phyloP scores from a whole-genome alignment of 306 rosid species.

The Dicorynia guianensis region DNA sequence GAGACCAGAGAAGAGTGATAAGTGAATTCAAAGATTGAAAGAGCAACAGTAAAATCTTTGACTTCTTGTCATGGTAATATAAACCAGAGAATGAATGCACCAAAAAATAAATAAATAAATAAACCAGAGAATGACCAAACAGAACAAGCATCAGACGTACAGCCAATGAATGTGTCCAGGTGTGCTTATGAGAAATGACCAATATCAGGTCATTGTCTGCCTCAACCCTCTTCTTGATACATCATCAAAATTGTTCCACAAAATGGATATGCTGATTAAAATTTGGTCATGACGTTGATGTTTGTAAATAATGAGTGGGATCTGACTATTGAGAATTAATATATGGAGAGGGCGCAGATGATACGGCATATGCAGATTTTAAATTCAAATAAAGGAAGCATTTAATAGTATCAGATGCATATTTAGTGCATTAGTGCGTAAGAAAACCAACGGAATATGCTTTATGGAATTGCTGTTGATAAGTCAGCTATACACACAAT shows the following conservation, averaged over 20 bases:
- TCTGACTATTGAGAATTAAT: slow-evolving; percentile 63
- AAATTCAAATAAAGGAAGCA: background rate
- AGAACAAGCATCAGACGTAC: slow-evolving; percentile 33
- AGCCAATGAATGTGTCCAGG: slow-evolving; percentile 53
- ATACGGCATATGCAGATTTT: slow-evolving; percentile 35
- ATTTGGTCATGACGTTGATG: slow-evolving; percentile 54
- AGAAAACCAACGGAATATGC: slow-evolving; percentile 46
- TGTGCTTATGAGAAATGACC: slow-evolving; percentile 47
- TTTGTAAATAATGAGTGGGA: slow-evolving; percentile 55
- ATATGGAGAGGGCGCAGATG: slow-evolving; percentile 12
- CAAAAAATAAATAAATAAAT: too few relatives aligned
- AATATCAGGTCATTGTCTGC: slow-evolving; percentile 49
- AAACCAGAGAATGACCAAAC: slow-evolving; percentile 26
- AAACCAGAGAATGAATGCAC: slow-evolving; percentile 26
- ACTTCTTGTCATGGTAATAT: slow-evolving; percentile 42
- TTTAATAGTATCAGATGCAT: slow-evolving; percentile 31
- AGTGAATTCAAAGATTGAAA: slow-evolving; percentile 61
- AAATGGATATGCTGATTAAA: slow-evolving; percentile 38
- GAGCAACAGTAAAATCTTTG: slow-evolving; percentile 41
- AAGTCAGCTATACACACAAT: slow-evolving; percentile 69
- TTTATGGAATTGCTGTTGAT: slow-evolving; percentile 62
- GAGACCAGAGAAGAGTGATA: slow-evolving; percentile 46
- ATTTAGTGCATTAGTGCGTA: slow-evolving; percentile 56
- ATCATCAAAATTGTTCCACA: slow-evolving; percentile 34
- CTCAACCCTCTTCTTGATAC: slow-evolving; percentile 33